Conservation (phyloP, 2,329 filamentous ascomycete species). For the Xylariales sp. region DNA sequence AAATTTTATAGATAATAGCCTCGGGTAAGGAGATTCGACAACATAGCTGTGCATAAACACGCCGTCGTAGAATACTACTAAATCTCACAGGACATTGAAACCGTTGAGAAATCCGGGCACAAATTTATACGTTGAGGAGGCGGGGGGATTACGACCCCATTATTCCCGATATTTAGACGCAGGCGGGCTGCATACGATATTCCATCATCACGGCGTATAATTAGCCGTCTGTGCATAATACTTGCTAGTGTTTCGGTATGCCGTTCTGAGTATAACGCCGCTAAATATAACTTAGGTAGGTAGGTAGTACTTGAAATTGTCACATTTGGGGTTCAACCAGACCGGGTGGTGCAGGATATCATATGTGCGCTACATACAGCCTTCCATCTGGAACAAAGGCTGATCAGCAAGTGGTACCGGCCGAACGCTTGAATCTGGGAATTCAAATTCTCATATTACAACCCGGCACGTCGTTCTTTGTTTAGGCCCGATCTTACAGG, state of each 20-base stretch:
- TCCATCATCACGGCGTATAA: no score
- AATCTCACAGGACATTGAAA: no score
- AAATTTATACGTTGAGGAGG: no score
- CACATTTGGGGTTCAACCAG: neutral
- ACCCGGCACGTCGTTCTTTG: neutral
- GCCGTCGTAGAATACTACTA: no score
- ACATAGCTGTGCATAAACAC: no score
- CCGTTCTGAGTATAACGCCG: neutral
- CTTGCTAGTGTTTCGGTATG: neutral
- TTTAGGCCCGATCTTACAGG: neutral
- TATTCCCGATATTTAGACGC: no score
- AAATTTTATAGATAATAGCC: neutral
- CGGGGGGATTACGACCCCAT: no score
- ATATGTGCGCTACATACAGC: neutral
- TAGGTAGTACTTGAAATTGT: neutral
- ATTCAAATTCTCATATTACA: neutral
- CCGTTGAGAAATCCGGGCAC: no score
- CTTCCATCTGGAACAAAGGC: neutral
- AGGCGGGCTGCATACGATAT: no score
- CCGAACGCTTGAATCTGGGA: no score
- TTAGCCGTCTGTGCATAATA: no score
- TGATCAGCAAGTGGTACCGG: neutral
- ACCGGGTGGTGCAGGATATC: neutral
- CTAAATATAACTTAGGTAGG: neutral
- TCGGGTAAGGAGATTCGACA: neutral